Percentiles rank a stretch among this genome's conserved stretches.
phyloP scores from a whole-genome alignment of 2,329 filamentous ascomycete genomes.

The Lasiodiplodia sp. region DNA sequence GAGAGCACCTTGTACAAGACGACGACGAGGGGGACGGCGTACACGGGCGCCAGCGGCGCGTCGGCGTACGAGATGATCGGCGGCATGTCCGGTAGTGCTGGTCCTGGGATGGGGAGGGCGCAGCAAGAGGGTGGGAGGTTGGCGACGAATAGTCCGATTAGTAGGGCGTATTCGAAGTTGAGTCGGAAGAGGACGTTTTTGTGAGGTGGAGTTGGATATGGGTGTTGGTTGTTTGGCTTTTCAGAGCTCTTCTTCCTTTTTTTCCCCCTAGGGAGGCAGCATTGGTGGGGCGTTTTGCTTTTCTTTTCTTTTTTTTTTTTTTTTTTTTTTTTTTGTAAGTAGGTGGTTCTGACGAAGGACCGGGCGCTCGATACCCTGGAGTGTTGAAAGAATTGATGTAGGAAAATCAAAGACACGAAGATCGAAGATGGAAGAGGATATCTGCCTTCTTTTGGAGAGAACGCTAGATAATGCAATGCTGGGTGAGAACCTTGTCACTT shows the following conservation, averaged over 20 bases:
- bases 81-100: background rate
- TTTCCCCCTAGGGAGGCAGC: background rate
- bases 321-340: background rate
- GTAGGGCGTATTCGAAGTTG: slow-evolving; percentile 25
- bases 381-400: background rate
- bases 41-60: background rate
- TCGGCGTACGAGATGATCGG: slow-evolving; percentile 6
- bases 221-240: background rate
- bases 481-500: no score
- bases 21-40: slow-evolving; percentile 14
- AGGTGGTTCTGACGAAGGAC: background rate
- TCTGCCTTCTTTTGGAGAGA: no score
- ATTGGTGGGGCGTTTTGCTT: background rate
- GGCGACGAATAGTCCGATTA: slow-evolving; percentile 1
- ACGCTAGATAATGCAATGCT: no score
- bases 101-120: background rate
- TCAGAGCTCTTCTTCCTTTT: background rate
- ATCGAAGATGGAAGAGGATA: background rate
- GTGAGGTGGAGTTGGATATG: background rate
- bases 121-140: background rate
- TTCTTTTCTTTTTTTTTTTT: background rate
- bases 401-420: background rate
- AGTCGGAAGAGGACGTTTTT: slow-evolving; percentile 28
- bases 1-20: background rate
- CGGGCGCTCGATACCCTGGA: slow-evolving; percentile 20